Evolutionary conservation across 768 basidiomycete species (phyloP), one percentile per base, ranked within the genome.

Genomic region (Naematelia aurantialba): DNA sequence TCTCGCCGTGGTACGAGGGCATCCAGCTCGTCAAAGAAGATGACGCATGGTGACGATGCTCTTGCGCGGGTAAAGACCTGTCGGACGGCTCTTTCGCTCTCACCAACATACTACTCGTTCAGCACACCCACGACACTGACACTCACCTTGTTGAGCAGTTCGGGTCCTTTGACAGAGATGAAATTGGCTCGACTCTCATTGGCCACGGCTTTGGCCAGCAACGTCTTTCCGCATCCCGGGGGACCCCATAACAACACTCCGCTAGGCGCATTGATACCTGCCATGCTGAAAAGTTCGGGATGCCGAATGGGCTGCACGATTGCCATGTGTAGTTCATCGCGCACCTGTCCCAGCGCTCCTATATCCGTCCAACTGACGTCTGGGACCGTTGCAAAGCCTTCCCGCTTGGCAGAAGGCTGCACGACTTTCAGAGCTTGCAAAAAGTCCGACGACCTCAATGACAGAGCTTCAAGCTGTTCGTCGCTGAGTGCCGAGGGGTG

Each of bases 201-300:
- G 8, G 96, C 96, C 3, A 98, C 94, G 0, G 94, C 96, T 74
- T 97, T 98, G 0, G 96, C 96, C n/a, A 99, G 80, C 26, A 99
- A 73, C 0, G 96, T 99, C 79, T 98, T 99, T 3, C 96, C 96
- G 72, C 94, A 98, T 10, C 96, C 96, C 0, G 96, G 94, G 24
- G 96, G 96, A 27, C 96, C 96, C 96, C 96, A 98, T n/a, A 98
- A 79, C 30, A 98, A 79, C 2, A 98, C 96, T 0, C 94, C 96
- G 70, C 91, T 92, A 0, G 91, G 85, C 0, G 90, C 89, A 27
- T 87, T 85, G 62, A 99, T 91, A 4, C 96, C 96, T 0, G 97
- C 88, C 10, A 83, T 83, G 47, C 79, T 84, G 78, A 99, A 99
- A 1, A 98, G 75, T 69, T 91, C 91, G 0, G 96, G 94, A 29